These are phyloP conservation scores for Colletotrichum filicis DNA, from an alignment of 2,329 filamentous ascomycete species.

Conservation along the genomic window DNA sequence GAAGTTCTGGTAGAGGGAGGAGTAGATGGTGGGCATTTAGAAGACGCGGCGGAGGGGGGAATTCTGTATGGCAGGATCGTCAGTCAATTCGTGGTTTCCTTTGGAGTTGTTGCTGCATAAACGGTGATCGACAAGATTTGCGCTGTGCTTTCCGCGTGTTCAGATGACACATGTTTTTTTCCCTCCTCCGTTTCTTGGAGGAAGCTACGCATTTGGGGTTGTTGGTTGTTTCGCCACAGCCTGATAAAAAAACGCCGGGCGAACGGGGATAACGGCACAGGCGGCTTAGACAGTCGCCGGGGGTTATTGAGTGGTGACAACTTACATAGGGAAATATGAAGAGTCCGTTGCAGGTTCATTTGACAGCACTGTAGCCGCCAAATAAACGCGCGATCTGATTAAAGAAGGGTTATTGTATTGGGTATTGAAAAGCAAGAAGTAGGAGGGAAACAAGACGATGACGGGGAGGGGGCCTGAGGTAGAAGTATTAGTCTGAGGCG, in stretches of 20 bases:
- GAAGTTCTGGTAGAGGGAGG: conserved; percentile 79
- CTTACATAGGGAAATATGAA: conserved; percentile 73
- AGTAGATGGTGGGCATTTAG: conserved; percentile 91
- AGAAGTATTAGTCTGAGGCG: conserved; percentile 30
- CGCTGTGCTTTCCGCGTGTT: conserved; percentile 9
- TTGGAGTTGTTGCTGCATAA: neutral
- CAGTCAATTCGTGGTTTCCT: conserved; percentile 41
- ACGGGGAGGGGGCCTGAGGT: conserved; percentile 26
- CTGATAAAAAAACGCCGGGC: conserved; percentile 1
- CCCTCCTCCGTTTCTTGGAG: neutral
- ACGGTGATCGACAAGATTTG: conserved; percentile 24
- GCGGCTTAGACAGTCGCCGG: neutral
- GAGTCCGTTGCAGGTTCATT: conserved; percentile 94
- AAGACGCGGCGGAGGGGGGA: conserved; percentile 71
- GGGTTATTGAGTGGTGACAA: neutral
- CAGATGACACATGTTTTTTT: conserved; percentile 12
- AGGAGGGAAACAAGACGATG: neutral
- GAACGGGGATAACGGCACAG: neutral
- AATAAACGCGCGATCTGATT: conserved; percentile 81
- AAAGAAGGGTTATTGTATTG: conserved; percentile 31
- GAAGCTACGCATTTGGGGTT: neutral
- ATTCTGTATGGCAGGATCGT: conserved; percentile 50
- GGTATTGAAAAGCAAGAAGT: conserved; percentile 37
- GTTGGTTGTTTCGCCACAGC: conserved; percentile 24
- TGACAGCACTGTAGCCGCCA: conserved; percentile 88